Percentiles rank a stretch among this genome's conserved stretches.
phyloP scores from a whole-genome alignment of 2,329 filamentous ascomycete genomes.

The Exophiala calicioides region DNA sequence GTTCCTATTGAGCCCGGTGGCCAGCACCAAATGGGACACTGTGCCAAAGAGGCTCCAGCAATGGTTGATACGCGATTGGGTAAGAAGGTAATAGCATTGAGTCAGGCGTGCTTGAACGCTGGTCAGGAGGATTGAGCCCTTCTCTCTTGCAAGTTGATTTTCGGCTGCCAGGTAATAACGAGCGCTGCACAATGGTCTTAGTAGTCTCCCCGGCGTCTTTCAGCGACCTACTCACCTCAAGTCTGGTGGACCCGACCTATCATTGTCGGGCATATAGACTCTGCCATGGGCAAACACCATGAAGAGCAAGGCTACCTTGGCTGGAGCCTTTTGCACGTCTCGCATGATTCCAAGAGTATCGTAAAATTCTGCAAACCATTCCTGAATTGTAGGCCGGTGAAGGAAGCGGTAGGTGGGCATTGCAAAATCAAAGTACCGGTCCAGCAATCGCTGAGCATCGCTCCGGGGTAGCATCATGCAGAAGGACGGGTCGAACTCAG shows the following conservation, averaged over 20 bases:
- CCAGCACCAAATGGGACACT: conserved; percentile 41
- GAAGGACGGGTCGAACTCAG: conserved; percentile 47
- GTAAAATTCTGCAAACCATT: conserved; percentile 51
- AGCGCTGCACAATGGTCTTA: conserved; percentile 14
- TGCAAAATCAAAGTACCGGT: conserved; percentile 47
- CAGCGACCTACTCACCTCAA: conserved; percentile 19
- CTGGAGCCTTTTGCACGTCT: conserved; percentile 42
- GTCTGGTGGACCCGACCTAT: conserved; percentile 23
- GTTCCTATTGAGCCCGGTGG: conserved; percentile 31
- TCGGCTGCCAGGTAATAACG: conserved; percentile 29
- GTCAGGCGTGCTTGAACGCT: conserved; percentile 46
- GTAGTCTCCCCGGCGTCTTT: not conserved
- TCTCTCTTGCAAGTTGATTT: conserved; percentile 42
- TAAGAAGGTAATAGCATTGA: conserved; percentile 49
- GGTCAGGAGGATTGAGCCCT: conserved; percentile 41
- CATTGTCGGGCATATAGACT: conserved; percentile 42
- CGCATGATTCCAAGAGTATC: conserved; percentile 45
- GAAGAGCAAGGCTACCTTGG: conserved; percentile 51
- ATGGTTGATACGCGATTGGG: conserved; percentile 50
- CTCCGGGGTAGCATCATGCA: conserved; percentile 43
- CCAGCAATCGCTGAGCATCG: conserved; percentile 36
- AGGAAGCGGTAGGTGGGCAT: conserved; percentile 49
- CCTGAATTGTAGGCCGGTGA: conserved; percentile 45
- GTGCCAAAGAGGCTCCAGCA: conserved; percentile 52
- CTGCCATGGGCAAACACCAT: conserved; percentile 57